Percentiles rank a stretch among this genome's conserved stretches.
Evolutionary conservation across 805 yeast species (phyloP).

Genomic region (Suhomyces canberraensis): DNA sequence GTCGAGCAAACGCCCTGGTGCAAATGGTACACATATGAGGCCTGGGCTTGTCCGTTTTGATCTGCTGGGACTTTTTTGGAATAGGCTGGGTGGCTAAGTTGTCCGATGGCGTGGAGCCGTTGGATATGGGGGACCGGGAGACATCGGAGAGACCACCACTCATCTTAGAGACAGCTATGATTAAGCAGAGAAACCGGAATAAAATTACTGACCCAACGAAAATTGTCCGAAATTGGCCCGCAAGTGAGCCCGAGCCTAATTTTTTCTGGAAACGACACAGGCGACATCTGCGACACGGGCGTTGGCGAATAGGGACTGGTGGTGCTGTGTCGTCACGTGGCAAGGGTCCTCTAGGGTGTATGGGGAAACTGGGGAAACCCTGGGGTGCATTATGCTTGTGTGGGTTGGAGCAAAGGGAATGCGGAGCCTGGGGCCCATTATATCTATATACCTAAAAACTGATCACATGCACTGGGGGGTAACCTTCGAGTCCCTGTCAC

Average conservation of each 20-base stretch:
- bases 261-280: slow-evolving; percentile 3
- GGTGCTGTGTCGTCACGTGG: too few relatives aligned
- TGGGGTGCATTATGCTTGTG: too few relatives aligned
- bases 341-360: too few relatives aligned
- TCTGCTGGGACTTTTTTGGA: slow-evolving; percentile 78
- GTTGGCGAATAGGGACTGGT: too few relatives aligned
- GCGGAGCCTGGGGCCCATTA: too few relatives aligned
- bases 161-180: slow-evolving; percentile 4
- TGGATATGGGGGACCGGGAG: slow-evolving; percentile 11
- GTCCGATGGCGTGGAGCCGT: slow-evolving; percentile 10
- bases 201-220: background rate
- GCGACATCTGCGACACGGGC: background rate
- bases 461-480: too few relatives aligned
- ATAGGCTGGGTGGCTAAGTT: slow-evolving; percentile 54
- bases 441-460: too few relatives aligned
- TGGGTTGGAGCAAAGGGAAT: too few relatives aligned
- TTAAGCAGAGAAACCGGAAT: background rate
- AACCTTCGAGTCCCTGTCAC: too few relatives aligned
- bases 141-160: slow-evolving; percentile 6
- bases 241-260: background rate
- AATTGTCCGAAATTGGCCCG: too few relatives aligned
- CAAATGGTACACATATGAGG: slow-evolving; percentile 90
- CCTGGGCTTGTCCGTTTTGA: slow-evolving; percentile 89
- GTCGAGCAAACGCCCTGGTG: slow-evolving; percentile 91
- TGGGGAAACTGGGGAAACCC: too few relatives aligned